Base-by-base conservation (phyloP, 768 basidiomycete species). In the Albatrellus ellisii region DNA sequence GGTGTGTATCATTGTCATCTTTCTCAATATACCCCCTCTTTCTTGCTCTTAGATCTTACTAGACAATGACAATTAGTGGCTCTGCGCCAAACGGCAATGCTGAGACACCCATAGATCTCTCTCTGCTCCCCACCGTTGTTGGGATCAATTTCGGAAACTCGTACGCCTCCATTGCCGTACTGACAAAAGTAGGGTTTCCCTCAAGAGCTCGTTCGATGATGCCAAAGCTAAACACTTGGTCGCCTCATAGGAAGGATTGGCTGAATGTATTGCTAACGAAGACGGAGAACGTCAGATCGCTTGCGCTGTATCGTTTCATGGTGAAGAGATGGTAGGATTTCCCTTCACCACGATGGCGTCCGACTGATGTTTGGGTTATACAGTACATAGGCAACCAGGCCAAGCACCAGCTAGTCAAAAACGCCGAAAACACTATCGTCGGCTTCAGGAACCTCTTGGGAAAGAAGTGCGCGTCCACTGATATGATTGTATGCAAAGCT, bases 221-320 rank as follows among this genome's bases (percentile, higher is more conserved):
- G 38, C 33, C 12, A 15, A 20, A 24, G 3, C 34, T 11, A 10
- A 7, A 20, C 41, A 41, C 36, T 4, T 37, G 37, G 3, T 20
- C 6, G 34, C n/a, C 33, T 17, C 27, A 17, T 43, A 92, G 89
- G 90, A 95, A 62, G 87, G 87, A 10, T 67, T 84, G 24, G 81
- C 92, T 32, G 87, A 91, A 56, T 94, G 88, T 58, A 97, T 98
- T 46, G 95, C 92, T 4, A 98, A 97, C 58, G 92, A 98, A 58
- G 94, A 98, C 58, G 94, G 95, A 24, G 94, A 97, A 57, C 81
- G 95, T 25, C 94, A 99, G 65, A 98, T 99, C 54, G 90, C 90
- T 0, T 89, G 87, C 57, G 90, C 90, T 21, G 68, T 98, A 42
- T 76, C 91, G 0, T 98, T 94, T 59, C 75, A 77, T 29, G 90